These are phyloP conservation scores for Claviceps maximensis DNA, from an alignment of 2,329 filamentous ascomycete genomes.

Conservation along the genomic window DNA sequence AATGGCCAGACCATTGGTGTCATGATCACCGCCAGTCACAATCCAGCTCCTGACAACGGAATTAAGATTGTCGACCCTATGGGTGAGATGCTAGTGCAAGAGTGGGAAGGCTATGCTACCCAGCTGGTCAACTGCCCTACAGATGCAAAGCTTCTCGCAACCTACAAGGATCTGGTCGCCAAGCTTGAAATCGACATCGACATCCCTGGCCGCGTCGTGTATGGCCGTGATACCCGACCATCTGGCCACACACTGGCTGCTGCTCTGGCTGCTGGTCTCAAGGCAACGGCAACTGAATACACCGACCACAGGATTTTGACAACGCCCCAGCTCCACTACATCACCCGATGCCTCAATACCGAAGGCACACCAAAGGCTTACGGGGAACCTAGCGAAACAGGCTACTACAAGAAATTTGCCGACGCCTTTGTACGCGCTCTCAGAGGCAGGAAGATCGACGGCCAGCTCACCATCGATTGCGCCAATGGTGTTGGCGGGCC, in stretches of 20 bases:
- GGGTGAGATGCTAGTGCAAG: conserved; percentile 94
- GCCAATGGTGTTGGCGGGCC: conserved; percentile 94
- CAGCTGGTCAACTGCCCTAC: conserved; percentile 72
- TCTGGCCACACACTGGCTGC: conserved; percentile 75
- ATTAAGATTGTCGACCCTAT: conserved; percentile 95
- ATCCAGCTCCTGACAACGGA: conserved; percentile 78
- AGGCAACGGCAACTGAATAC: conserved; percentile 59
- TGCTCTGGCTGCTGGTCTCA: conserved; percentile 67
- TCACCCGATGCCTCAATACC: conserved; percentile 89
- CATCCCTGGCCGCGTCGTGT: conserved; percentile 66
- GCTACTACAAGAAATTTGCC: conserved; percentile 89
- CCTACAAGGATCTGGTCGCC: conserved; percentile 63
- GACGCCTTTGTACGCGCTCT: conserved; percentile 76
- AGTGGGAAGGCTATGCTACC: conserved; percentile 86
- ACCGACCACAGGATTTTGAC: conserved; percentile 85
- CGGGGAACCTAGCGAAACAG: conserved; percentile 74
- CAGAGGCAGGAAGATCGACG: conserved; percentile 59
- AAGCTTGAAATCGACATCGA: conserved; percentile 63
- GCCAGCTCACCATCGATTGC: conserved; percentile 75
- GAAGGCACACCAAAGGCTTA: conserved; percentile 77
- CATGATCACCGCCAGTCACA: conserved; percentile 93
- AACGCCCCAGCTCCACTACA: conserved; percentile 95
- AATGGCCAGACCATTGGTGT: conserved; percentile 86
- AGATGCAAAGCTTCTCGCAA: conserved; percentile 60
- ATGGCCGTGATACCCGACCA: conserved; percentile 83